Percentiles rank a stretch among this genome's conserved stretches.
phyloP scores from a whole-genome alignment of 805 yeast genomes.

The Komagataella kurtzmanii region DNA sequence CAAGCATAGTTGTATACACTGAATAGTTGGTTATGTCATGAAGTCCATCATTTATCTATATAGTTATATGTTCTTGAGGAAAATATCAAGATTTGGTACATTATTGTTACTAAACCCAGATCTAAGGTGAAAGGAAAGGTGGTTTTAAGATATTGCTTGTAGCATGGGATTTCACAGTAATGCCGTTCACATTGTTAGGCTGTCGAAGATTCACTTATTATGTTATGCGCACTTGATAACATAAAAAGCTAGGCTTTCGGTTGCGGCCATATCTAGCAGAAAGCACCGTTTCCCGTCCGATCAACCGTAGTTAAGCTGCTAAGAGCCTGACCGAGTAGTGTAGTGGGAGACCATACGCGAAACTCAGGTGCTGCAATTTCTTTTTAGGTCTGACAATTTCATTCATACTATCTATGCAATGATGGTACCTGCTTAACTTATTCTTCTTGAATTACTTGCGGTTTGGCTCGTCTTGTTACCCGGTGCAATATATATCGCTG shows the following conservation, averaged over 20 bases:
- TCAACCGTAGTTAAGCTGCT: not conserved
- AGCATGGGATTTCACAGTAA: too few species aligned
- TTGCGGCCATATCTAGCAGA: not conserved
- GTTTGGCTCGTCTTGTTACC: too few species aligned
- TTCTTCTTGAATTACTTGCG: too few species aligned
- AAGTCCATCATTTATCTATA: not conserved
- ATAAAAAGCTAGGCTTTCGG: not conserved
- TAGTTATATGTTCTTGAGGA: not conserved
- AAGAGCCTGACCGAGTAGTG: not conserved
- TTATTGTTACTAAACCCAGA: too few species aligned
- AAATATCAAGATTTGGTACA: too few species aligned
- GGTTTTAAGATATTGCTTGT: too few species aligned
- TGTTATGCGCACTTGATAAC: not conserved
- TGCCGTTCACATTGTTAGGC: too few species aligned
- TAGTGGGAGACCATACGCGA: not conserved
- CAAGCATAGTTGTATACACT: not conserved
- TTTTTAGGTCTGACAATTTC: too few species aligned
- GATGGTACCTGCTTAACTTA: not conserved
- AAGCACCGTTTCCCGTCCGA: not conserved
- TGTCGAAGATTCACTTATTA: too few species aligned
- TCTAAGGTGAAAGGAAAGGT: too few species aligned
- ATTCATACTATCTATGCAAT: too few species aligned
- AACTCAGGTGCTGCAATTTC: not conserved
- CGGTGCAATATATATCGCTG: too few species aligned
- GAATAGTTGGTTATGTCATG: not conserved